Percentiles rank a stretch among this genome's conserved stretches.
Conservation (phyloP, 345 rosid genomes). For the Mangifera indica region DNA sequence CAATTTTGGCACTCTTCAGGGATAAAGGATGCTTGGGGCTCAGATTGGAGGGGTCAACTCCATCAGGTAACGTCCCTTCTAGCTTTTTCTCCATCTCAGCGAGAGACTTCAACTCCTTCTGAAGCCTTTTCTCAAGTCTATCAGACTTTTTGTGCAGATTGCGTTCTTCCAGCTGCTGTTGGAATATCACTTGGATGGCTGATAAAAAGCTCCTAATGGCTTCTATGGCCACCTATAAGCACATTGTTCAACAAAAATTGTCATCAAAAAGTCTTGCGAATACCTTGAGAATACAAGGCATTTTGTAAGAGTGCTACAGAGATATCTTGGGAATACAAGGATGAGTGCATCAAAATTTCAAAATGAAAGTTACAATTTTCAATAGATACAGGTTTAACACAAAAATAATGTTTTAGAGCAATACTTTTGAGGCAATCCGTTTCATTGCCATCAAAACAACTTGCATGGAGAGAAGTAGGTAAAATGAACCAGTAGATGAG, state of each 20-base stretch:
- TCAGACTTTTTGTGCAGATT: constrained; percentile 50
- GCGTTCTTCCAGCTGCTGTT: constrained; percentile 62
- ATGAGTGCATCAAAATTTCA: background rate
- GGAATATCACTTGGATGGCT: constrained; percentile 53
- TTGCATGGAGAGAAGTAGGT: background rate
- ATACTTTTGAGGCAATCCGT: too few relatives aligned
- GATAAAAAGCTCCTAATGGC: constrained; percentile 60
- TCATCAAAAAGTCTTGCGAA: too few relatives aligned
- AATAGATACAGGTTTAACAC: background rate
- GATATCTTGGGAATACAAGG: too few relatives aligned
- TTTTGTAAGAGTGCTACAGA: too few relatives aligned
- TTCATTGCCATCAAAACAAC: background rate
- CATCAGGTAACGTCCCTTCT: constrained; percentile 37
- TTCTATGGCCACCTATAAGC: constrained; percentile 60
- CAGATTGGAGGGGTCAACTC: constrained; percentile 33
- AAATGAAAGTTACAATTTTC: background rate
- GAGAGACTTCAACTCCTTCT: constrained; percentile 54
- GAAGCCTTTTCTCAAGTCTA: constrained; percentile 63
- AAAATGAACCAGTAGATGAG: background rate
- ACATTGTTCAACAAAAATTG: constrained; percentile 11
- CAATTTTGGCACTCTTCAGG: constrained; percentile 58
- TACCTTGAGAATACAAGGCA: too few relatives aligned
- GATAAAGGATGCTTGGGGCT: constrained; percentile 71
- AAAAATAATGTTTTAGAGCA: background rate
- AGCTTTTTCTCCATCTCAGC: constrained; percentile 63